Evolutionary conservation across 768 basidiomycete species (phyloP), one percentile per base, ranked within the genome.

Genomic region (Hygrocybe punicea): DNA sequence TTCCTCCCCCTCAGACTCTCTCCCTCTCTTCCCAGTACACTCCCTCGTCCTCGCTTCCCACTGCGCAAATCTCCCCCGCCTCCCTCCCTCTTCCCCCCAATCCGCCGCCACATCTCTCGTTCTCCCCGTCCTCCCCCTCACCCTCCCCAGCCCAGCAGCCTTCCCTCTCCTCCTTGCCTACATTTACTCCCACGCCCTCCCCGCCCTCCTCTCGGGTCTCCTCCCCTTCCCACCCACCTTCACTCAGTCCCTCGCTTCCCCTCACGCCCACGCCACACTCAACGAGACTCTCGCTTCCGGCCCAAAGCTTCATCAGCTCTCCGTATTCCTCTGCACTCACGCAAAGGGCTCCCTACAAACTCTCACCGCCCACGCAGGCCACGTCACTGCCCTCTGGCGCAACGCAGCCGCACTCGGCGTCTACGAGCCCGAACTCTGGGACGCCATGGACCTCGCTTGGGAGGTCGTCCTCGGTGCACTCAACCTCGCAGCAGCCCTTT

Each of bases 341-440:
- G 75, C 81, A 7, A 71, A 75, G 1, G 65, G 67, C n/a, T 77
- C 75, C 55, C 69, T 79, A 25, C 73, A 74, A 52, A 73, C 68
- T 2, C 76, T 82, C 19, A 81, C 75, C 62, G 75, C 73, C 25
- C 83, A 84, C 56, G 81, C 89, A n/a, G 78, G 84, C 34, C 81
- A 81, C 61, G 82, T 91, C 50, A 87, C 86, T 63, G 90, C 87
- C 59, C 73, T 92, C 19, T 93, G 90, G 90, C 83, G 85, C 61
- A 88, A 91, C 66, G 82, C 84, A 65, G 85, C 84, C 51, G 81
- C 84, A 10, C 82, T 93, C 37, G 91, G 91, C 19, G 67, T 93
- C 6, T 79, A 80, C 61, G 87, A 91, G 62, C 78, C 81, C 36
- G 83, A 85, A 55, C 74, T 93, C 36, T 93, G 91, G 91, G 82